Percentiles rank a stretch among this genome's conserved stretches.
Evolutionary conservation across 345 rosid species (phyloP).

Genomic region (Corchorus olitorius): DNA sequence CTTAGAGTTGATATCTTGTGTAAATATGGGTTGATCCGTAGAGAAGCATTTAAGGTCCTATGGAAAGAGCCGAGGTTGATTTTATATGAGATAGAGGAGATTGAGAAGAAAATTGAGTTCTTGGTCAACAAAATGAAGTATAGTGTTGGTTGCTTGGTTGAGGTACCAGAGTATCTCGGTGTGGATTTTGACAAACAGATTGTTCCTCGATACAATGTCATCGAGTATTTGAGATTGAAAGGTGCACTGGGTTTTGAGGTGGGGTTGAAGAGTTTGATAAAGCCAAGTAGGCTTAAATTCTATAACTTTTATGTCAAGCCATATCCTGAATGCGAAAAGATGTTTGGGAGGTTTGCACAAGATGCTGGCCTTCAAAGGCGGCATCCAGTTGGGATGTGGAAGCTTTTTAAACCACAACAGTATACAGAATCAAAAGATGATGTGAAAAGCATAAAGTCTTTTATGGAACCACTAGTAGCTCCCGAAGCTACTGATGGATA

Average conservation of each 20-base stretch:
- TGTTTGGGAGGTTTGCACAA: slow-evolving; percentile 59
- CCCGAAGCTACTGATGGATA: not conserved
- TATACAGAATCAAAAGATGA: slow-evolving; percentile 53
- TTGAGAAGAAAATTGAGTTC: slow-evolving; percentile 74
- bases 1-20: slow-evolving; percentile 78
- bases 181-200: slow-evolving; percentile 80
- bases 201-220: slow-evolving; percentile 67
- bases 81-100: slow-evolving; percentile 54
- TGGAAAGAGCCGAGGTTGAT: slow-evolving; percentile 85
- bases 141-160: slow-evolving; percentile 50
- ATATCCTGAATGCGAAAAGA: slow-evolving; percentile 78
- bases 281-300: slow-evolving; percentile 70
- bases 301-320: slow-evolving; percentile 85
- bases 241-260: slow-evolving; percentile 75
- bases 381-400: slow-evolving; percentile 75
- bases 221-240: slow-evolving; percentile 56
- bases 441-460: slow-evolving; percentile 57
- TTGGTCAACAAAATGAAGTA: slow-evolving; percentile 54
- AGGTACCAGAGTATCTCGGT: slow-evolving; percentile 80
- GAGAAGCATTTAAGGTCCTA: slow-evolving; percentile 76
- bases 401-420: slow-evolving; percentile 58
- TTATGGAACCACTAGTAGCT: slow-evolving; percentile 50
- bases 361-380: slow-evolving; percentile 29
- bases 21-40: slow-evolving; percentile 62
- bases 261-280: slow-evolving; percentile 65